These are phyloP conservation scores for Avicennia marina DNA, from an alignment of 257 asterid genomes.

Conservation along the genomic window DNA sequence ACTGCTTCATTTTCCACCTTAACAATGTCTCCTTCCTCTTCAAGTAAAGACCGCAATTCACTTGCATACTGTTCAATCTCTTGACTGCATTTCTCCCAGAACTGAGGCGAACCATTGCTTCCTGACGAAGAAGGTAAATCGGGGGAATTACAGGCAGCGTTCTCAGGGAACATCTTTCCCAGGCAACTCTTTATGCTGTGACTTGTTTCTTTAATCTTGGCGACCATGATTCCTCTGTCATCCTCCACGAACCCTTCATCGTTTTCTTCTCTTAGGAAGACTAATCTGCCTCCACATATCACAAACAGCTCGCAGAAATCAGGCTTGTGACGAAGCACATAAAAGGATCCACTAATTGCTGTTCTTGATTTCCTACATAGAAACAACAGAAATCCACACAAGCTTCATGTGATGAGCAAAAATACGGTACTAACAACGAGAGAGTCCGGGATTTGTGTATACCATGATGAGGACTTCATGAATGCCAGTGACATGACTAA, in stretches of 20 bases:
- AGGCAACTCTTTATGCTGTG: slow-evolving; percentile 46
- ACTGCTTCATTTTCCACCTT: slow-evolving; percentile 17
- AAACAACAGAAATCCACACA: neutral
- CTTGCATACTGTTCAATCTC: slow-evolving; percentile 41
- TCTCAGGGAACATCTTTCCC: slow-evolving; percentile 38
- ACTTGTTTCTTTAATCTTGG: slow-evolving; percentile 38
- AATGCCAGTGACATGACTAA: slow-evolving; percentile 50
- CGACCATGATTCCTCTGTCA: slow-evolving; percentile 37
- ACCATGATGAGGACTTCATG: slow-evolving; percentile 50
- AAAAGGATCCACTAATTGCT: slow-evolving; percentile 44
- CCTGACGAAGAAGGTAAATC: slow-evolving; percentile 33
- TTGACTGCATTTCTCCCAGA: slow-evolving; percentile 39
- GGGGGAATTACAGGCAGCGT: slow-evolving; percentile 8
- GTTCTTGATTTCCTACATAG: slow-evolving; percentile 52
- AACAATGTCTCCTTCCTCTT: slow-evolving; percentile 21
- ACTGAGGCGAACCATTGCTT: slow-evolving; percentile 19
- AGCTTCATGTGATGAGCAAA: neutral
- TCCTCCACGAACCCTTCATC: slow-evolving; percentile 43
- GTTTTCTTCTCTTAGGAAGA: slow-evolving; percentile 42
- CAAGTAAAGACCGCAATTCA: slow-evolving; percentile 31
- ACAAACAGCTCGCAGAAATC: slow-evolving; percentile 48
- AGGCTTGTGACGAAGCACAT: slow-evolving; percentile 52
- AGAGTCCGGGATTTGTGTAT: neutral
- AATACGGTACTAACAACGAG: neutral
- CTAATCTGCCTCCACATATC: slow-evolving; percentile 43